phyloP scores from a whole-genome alignment of 495 filamentous ascomycete genomes.

The Bryoglossum gracile region DNA sequence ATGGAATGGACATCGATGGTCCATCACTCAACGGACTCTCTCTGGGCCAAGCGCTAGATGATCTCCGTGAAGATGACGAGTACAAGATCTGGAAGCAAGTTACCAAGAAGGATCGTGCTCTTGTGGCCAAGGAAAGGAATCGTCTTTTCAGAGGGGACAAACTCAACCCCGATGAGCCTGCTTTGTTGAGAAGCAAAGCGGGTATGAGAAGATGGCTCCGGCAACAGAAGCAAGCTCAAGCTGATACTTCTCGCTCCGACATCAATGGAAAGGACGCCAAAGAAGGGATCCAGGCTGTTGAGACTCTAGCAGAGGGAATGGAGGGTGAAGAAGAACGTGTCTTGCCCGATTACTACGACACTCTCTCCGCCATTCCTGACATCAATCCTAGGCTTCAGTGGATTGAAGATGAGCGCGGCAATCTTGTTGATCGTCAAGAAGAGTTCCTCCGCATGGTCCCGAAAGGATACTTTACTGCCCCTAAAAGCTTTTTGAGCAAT shows the following conservation, averaged over 20 bases:
- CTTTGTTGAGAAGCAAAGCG: conserved; percentile 64
- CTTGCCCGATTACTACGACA: conserved; percentile 90
- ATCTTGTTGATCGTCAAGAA: conserved; percentile 77
- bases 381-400: conserved; percentile 67
- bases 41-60: conserved; percentile 44
- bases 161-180: conserved; percentile 81
- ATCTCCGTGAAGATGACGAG: conserved; percentile 67
- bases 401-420: conserved; percentile 78
- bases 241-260: conserved; percentile 33
- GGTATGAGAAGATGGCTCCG: conserved; percentile 68
- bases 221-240: conserved; percentile 55
- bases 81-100: conserved; percentile 99
- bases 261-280: conserved; percentile 38
- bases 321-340: conserved; percentile 72
- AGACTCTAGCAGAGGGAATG: conserved; percentile 86
- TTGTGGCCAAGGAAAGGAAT: conserved; percentile 70
- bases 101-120: conserved; percentile 92
- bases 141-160: conserved; percentile 77
- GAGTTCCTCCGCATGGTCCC: conserved; percentile 71
- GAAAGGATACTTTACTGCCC: conserved; percentile 67
- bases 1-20: conserved; percentile 77
- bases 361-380: conserved; percentile 78
- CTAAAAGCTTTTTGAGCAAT: conserved; percentile 64
- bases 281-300: conserved; percentile 44
- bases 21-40: conserved; percentile 55